A percentile compares a stretch with the other conserved stretches of the same genome.
Evolutionary conservation across 2,329 filamentous ascomycete species (phyloP).

Genomic region (Xylariales sp.): DNA sequence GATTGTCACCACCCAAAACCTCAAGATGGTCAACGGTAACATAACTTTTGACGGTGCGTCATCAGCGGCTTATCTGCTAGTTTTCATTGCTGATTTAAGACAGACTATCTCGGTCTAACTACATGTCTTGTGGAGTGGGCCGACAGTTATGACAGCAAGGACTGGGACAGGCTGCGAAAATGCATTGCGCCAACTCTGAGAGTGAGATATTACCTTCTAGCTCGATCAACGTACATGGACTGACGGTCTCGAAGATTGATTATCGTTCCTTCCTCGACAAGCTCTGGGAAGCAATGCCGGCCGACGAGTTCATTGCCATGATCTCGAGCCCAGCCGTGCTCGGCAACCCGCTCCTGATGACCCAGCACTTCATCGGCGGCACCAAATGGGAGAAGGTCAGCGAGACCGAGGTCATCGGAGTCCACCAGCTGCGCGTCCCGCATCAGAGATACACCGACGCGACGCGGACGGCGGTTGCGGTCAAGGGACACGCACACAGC

Average conservation of each 20-base stretch:
- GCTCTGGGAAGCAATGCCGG: slow-evolving; percentile 57
- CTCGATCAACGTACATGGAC: no score
- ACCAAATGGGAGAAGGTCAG: slow-evolving; percentile 54
- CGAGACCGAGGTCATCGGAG: slow-evolving; percentile 54
- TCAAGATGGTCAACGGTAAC: slow-evolving; percentile 11
- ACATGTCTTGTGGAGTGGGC: slow-evolving; percentile 49
- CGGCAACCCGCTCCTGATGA: slow-evolving; percentile 57
- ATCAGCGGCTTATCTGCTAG: neutral
- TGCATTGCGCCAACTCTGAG: slow-evolving; percentile 58
- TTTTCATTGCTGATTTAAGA: slow-evolving; percentile 2
- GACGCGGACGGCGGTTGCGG: slow-evolving; percentile 40
- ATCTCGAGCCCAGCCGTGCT: slow-evolving; percentile 52
- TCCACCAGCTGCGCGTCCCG: slow-evolving; percentile 57
- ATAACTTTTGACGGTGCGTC: slow-evolving; percentile 11
- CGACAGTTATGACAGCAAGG: slow-evolving; percentile 61
- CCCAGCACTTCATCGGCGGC: slow-evolving; percentile 60
- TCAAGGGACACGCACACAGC: slow-evolving; percentile 58
- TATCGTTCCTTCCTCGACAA: slow-evolving; percentile 62
- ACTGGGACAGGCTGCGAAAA: slow-evolving; percentile 54
- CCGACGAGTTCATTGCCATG: slow-evolving; percentile 58
- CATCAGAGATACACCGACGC: slow-evolving; percentile 56
- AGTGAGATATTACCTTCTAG: no score
- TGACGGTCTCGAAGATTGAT: slow-evolving; percentile 62
- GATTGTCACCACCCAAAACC: neutral
- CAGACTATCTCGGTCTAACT: slow-evolving; percentile 27